Evolutionary conservation across 495 filamentous ascomycete species (phyloP), one percentile per base, ranked within the genome.

Genomic region (Tuber aestivum): DNA sequence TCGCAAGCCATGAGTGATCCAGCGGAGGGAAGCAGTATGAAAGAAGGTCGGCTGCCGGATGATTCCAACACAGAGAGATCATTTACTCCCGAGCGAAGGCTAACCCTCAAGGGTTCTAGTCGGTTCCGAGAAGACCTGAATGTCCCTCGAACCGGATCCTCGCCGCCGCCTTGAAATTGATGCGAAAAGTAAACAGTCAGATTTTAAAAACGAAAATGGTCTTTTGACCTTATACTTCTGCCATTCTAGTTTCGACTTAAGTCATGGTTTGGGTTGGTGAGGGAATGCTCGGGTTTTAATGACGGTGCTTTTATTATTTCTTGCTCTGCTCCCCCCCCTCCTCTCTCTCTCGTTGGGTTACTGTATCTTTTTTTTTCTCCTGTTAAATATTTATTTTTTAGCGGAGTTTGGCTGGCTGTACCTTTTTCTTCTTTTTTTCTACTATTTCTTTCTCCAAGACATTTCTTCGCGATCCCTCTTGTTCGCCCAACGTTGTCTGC

Each of bases 91-190:
- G 77, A 79, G 35, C 78, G 79, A 42, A 81, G 69, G 74, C 72
- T 80, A 27, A 78, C 70, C 75, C 79, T 78, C 72, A 81, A 81
- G 20, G 71, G 74, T n/a, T 81, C 79, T 18, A 81, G 79, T 48
- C 74, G 79, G n/a, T 81, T 81, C 37, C 75, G 74, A 68, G 79
- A 81, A 73, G 79, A 81, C 75, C 45, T 81, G n/a, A 81, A 81
- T 75, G 78, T 75, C 72, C 79, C 79, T 69, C 79, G 70, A 38
- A 48, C 50, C 41, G 79, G 79, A 45, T 73, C 78, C 56, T 74
- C 77, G 2, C 70, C 77, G 69, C 65, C 77, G 16, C 74, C 42
- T 74, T 80, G 71, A 80, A 71, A 50, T 69, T 65, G 56, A 65
- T 65, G 27, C 27, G 27, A 65, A 65, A 65, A 32, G 27, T 65